phyloP scores from a whole-genome alignment of 805 yeast genomes.

The Saccharomycopsis lassenensis region DNA sequence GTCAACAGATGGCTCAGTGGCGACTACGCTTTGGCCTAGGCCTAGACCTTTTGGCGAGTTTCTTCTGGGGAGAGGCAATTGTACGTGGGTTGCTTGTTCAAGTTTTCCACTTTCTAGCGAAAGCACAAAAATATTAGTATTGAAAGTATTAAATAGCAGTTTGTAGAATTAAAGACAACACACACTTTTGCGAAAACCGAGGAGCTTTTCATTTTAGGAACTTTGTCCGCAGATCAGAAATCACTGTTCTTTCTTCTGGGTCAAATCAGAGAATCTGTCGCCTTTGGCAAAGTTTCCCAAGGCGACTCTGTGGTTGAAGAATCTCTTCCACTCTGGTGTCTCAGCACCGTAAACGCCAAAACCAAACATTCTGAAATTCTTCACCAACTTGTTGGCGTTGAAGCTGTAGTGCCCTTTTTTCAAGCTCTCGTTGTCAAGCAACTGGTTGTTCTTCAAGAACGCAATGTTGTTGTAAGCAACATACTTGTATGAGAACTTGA shows the following conservation, averaged over 20 bases:
- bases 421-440: conserved; percentile 33
- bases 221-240: no score
- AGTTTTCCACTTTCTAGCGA: no score
- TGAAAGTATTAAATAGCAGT: no score
- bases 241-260: no score
- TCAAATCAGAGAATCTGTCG: conserved; percentile 6
- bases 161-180: no score
- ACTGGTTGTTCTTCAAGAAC: conserved; percentile 21
- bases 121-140: no score
- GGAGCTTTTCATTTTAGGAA: no score
- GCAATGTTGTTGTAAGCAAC: conserved; percentile 25
- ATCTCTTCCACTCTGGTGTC: conserved; percentile 5
- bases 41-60: no score
- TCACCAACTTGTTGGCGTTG: conserved; percentile 30
- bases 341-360: conserved; percentile 23
- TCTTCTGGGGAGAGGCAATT: no score
- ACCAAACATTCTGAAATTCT: conserved; percentile 59
- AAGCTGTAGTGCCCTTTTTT: conserved; percentile 29
- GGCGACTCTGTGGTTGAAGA: conserved; percentile 2
- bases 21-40: no score
- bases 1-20: conserved; percentile 79
- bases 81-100: no score
- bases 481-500: conserved; percentile 46
- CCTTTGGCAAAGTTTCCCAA: conserved; percentile 10
- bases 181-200: no score